A percentile compares a stretch with the other conserved stretches of the same genome.
These are phyloP conservation scores for Penicillium ochrochloron DNA, from an alignment of 495 filamentous ascomycete genomes.

Conservation along the genomic window DNA sequence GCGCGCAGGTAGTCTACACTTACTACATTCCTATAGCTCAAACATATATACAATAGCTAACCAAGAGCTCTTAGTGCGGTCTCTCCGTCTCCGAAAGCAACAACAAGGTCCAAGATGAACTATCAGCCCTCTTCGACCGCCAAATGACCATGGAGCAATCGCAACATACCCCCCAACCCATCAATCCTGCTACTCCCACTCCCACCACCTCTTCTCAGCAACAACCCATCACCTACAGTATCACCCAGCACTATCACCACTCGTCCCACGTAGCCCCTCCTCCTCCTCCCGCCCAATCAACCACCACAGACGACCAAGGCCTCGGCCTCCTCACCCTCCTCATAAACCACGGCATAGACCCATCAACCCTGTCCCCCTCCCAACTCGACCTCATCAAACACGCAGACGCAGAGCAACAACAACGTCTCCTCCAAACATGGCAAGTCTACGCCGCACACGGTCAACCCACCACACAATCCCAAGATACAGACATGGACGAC, in stretches of 20 bases:
- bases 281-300: constrained; percentile 5
- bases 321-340: constrained; percentile 38
- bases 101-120: constrained; percentile 65
- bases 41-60: constrained; percentile 17
- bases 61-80: constrained; percentile 38
- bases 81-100: constrained; percentile 47
- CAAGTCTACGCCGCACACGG: constrained; percentile 53
- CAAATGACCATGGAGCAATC: constrained; percentile 54
- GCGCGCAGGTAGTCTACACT: constrained; percentile 34
- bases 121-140: constrained; percentile 67
- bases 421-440: constrained; percentile 70
- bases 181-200: neutral
- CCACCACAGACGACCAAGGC: neutral
- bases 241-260: constrained; percentile 78
- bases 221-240: constrained; percentile 60
- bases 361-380: constrained; percentile 54
- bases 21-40: neutral
- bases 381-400: constrained; percentile 67
- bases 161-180: constrained; percentile 21
- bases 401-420: constrained; percentile 59
- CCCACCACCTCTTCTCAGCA: neutral
- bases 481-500: constrained; percentile 56
- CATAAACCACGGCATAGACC: constrained; percentile 57
- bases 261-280: constrained; percentile 57
- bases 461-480: constrained; percentile 14